Percentiles rank a stretch among this genome's conserved stretches.
Conservation (phyloP, 192 early-diverging fungal species). For the Chytriomyces sp. region DNA sequence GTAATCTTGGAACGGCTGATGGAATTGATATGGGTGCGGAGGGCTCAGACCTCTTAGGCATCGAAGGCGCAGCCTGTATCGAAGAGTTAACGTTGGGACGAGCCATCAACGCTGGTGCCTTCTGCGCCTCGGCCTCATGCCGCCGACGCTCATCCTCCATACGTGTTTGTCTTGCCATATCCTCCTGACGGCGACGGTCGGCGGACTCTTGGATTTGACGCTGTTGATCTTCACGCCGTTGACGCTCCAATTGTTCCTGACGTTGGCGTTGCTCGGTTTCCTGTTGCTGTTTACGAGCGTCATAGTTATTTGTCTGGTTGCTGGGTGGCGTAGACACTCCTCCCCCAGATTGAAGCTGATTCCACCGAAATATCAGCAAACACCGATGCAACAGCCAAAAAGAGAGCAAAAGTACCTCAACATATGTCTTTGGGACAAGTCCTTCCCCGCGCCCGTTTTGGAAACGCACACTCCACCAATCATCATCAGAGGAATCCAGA, state of each 20-base stretch:
- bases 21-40: constrained; percentile 16
- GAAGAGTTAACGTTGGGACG: background rate
- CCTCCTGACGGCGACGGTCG: constrained; percentile 16
- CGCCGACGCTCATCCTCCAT: constrained; percentile 31
- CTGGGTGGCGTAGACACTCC: no score
- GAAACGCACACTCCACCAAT: constrained; percentile 87
- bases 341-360: no score
- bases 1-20: constrained; percentile 30
- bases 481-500: constrained; percentile 82
- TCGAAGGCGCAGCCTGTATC: constrained; percentile 12
- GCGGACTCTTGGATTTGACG: constrained; percentile 40
- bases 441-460: constrained; percentile 71
- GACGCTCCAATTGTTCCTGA: constrained; percentile 11
- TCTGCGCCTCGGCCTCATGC: constrained; percentile 7
- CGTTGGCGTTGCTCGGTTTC: constrained; percentile 14
- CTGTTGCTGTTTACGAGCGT: constrained; percentile 28
- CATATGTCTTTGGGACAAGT: constrained; percentile 87
- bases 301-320: no score
- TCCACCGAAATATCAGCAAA: no score
- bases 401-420: constrained; percentile 59
- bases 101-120: constrained; percentile 14
- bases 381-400: no score
- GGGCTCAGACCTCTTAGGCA: constrained; percentile 13
- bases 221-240: constrained; percentile 38
- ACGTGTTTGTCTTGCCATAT: constrained; percentile 15